Evolutionary conservation across 2,329 filamentous ascomycete genomes (phyloP).

Genomic region (Xylaria sp.): DNA sequence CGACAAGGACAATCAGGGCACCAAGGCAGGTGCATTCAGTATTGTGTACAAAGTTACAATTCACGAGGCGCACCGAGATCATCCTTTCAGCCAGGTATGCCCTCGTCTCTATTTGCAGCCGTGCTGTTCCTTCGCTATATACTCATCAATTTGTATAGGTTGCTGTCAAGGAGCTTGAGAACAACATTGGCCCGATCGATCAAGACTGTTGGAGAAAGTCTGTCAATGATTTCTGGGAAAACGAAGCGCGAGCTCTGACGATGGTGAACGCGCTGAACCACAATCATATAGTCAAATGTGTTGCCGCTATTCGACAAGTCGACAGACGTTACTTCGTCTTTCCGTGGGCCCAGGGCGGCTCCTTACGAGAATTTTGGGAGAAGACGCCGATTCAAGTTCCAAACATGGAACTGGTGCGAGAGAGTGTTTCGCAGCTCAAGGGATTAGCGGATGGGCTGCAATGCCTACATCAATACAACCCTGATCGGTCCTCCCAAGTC

Average conservation of each 20-base stretch:
- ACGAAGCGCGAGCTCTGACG: slow-evolving; percentile 13
- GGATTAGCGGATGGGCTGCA: slow-evolving; percentile 18
- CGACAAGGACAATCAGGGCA: neutral
- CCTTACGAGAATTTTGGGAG: slow-evolving; percentile 38
- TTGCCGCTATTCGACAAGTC: slow-evolving; percentile 28
- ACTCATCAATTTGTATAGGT: neutral
- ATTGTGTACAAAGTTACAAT: neutral
- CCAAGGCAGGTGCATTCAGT: neutral
- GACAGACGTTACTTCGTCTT: slow-evolving; percentile 37
- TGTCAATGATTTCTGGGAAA: slow-evolving; percentile 9
- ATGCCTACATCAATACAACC: slow-evolving; percentile 21
- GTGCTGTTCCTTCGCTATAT: neutral
- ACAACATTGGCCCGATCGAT: neutral
- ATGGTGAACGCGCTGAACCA: slow-evolving; percentile 50
- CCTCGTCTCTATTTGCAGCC: neutral
- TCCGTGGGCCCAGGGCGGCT: slow-evolving; percentile 39
- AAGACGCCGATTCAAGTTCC: neutral
- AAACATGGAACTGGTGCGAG: neutral
- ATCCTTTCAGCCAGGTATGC: neutral
- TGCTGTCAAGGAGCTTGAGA: neutral
- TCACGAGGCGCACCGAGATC: neutral
- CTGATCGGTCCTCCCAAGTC: neutral
- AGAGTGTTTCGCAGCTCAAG: slow-evolving; percentile 20
- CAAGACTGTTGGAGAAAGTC: neutral
- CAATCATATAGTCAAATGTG: slow-evolving; percentile 11